Base-by-base conservation (phyloP, 331 rosid genomes). In the Ulmus americana region DNA sequence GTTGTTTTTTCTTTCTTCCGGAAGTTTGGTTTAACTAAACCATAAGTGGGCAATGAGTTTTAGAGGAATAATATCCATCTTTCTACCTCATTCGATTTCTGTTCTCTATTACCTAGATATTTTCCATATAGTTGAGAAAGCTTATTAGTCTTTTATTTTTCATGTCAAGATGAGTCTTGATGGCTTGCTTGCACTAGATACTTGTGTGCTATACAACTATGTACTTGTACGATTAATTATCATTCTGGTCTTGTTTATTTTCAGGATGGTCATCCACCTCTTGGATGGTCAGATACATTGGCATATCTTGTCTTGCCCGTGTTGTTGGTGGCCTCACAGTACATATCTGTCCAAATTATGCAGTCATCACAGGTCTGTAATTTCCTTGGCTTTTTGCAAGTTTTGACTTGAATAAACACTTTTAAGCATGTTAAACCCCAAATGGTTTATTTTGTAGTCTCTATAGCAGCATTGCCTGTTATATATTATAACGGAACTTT, bases 201-300 rank as follows among this genome's bases (percentile, higher is more conserved):
- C 14, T 11, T 48, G 1, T 48, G n/a, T 5, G 5, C n/a, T 11
- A 28, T 28, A 28, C 35, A 28, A 28, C 35, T 28, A 28, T 28
- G 35, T 28, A 10, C 10, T 56, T 56, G 10, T 11, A 28, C 15
- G 0, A 8, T 20, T 18, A 18, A 52, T 46, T 9, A 48, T 12
- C 42, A 2, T 28, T 28, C 5, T 59, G 75, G 67, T 73, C 63
- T 58, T 61, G 52, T 72, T 45, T 22, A 60, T 74, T 69, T 46
- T 46, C 83, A 94, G 99, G 99, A 90, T 79, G 97, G 99, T 67
- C 96, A 81, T 63, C 98, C 99, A 59, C 99, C 97, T 54, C 99
- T 94, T 74, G 99, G 99, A 77, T 94, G 99, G 99, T 79, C 96
- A 14, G 97, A 94, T 77, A 94, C 99, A 41, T 77, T 85, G 55